phyloP scores from a whole-genome alignment of 805 yeast genomes.

The Candida xiaguanensis region DNA sequence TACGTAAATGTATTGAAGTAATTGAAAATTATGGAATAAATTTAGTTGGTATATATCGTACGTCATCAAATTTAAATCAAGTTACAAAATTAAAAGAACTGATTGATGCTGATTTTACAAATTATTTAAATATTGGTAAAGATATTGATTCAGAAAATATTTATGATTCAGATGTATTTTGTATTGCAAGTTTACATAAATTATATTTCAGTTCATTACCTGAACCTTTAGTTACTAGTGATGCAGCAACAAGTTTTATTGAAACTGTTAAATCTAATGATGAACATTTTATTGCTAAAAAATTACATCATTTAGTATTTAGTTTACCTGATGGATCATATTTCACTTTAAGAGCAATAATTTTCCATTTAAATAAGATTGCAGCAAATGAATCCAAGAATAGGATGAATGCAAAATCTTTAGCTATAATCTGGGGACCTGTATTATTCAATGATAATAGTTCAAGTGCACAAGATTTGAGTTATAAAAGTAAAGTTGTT shows the following conservation, averaged over 20 bases:
- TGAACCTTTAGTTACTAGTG: conserved; percentile 74
- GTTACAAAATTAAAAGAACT: conserved; percentile 69
- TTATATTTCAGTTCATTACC: conserved; percentile 82
- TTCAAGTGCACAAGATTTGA: conserved; percentile 67
- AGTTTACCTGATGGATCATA: conserved; percentile 93
- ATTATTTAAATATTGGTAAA: conserved; percentile 43
- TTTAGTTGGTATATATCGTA: conserved; percentile 85
- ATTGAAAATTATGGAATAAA: conserved; percentile 82
- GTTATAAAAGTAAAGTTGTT: conserved; percentile 70
- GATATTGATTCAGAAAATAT: conserved; percentile 40
- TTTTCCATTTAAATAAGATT: conserved; percentile 81
- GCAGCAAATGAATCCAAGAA: conserved; percentile 58
- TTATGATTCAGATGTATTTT: conserved; percentile 76
- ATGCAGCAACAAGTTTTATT: conserved; percentile 58
- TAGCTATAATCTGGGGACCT: conserved; percentile 96
- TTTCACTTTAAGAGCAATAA: conserved; percentile 79
- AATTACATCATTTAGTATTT: conserved; percentile 83
- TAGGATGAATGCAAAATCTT: conserved; percentile 76
- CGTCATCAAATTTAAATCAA: conserved; percentile 72
- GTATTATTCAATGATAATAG: conserved; percentile 68
- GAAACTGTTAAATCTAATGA: conserved; percentile 57
- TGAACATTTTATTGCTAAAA: conserved; percentile 53
- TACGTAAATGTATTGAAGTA: conserved; percentile 80
- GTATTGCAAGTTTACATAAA: conserved; percentile 85
- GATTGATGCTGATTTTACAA: conserved; percentile 73